Evolutionary conservation across 2,329 filamentous ascomycete species (phyloP), one percentile per base, ranked within the genome.

Genomic region (Macrophomina tecta): DNA sequence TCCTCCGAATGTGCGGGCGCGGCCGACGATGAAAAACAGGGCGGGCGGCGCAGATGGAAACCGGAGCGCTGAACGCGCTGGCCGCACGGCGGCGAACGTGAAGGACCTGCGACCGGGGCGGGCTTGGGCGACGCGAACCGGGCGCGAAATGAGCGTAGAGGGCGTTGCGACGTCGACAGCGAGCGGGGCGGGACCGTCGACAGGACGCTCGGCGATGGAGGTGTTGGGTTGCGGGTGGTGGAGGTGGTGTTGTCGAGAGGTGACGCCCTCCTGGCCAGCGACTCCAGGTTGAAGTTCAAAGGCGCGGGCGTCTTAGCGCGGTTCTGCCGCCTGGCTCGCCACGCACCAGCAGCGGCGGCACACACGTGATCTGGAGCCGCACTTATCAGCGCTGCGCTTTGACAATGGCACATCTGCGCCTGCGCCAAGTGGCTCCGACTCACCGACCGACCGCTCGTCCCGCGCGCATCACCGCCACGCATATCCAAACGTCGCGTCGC

Each of bases 41-140:
- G 36, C 46, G 65, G 58, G 36, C 46, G 38, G 58, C 56, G 65
- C 56, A 63, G 63, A 67, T 68, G 67, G 60, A n/a, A 36, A 14
- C 64, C 62, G 72, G 74, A 74, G 75, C 75, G 76, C 76, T 70
- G 70, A 69, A 70, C 72, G 75, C 74, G 76, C 73, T 72, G 56
- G 65, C 65, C 65, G 65, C 65, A 63, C 65, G 65, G 65, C 65
- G 65, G 65, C 65, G 65, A 67, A 63, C 46, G 56, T 67, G 71
- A 62, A 72, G 48, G 68, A 71, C 68, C 73, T 60, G 55, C 65
- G 49, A 53, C 58, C 56, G 65, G 48, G 63, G 23, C 48, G 45
- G 65, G 65, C 56, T 38, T 40, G 49, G 56, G 56, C 48, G 65
- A 67, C 58, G 64, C 64, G 56, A 55, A 32, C 30, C 48, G 65